phyloP scores from a whole-genome alignment of 140 eudicot genomes.

The Oenanthe javanica region DNA sequence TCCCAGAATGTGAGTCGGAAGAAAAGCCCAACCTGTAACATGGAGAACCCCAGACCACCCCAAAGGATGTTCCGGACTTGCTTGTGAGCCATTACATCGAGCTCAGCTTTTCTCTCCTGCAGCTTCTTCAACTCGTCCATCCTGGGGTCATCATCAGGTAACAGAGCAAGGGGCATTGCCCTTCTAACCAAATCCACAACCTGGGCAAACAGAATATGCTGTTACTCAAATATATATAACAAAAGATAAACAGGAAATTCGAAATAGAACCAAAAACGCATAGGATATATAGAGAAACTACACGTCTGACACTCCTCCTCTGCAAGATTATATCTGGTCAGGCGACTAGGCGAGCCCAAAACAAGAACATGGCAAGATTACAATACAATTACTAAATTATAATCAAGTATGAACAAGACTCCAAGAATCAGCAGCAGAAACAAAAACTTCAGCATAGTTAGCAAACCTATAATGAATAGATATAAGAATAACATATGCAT shows the following conservation, averaged over 20 bases:
- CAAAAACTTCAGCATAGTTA: not conserved
- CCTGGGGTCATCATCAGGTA: slow-evolving; percentile 60
- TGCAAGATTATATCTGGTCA: not conserved
- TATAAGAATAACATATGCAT: not conserved
- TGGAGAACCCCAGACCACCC: slow-evolving; percentile 58
- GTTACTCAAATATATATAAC: not conserved
- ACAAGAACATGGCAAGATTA: not conserved
- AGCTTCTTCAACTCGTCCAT: slow-evolving; percentile 53
- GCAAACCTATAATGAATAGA: not conserved
- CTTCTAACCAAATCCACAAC: slow-evolving; percentile 71
- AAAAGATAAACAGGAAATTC: not conserved
- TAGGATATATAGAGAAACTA: not conserved
- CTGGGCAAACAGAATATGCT: slow-evolving; percentile 25
- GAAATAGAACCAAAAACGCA: not conserved
- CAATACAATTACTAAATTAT: not conserved
- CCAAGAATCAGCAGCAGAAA: not conserved
- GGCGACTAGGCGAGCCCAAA: not conserved
- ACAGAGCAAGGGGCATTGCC: slow-evolving; percentile 71
- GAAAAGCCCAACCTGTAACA: slow-evolving; percentile 63
- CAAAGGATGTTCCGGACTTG: slow-evolving; percentile 72
- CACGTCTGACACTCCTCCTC: not conserved
- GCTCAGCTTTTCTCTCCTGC: slow-evolving; percentile 62
- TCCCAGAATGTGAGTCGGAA: slow-evolving; percentile 93
- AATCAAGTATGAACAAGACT: not conserved
- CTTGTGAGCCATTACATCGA: slow-evolving; percentile 65